These are phyloP conservation scores for Alternaria brassicicola DNA, from an alignment of 2,329 filamentous ascomycete genomes.

Conservation along the genomic window DNA sequence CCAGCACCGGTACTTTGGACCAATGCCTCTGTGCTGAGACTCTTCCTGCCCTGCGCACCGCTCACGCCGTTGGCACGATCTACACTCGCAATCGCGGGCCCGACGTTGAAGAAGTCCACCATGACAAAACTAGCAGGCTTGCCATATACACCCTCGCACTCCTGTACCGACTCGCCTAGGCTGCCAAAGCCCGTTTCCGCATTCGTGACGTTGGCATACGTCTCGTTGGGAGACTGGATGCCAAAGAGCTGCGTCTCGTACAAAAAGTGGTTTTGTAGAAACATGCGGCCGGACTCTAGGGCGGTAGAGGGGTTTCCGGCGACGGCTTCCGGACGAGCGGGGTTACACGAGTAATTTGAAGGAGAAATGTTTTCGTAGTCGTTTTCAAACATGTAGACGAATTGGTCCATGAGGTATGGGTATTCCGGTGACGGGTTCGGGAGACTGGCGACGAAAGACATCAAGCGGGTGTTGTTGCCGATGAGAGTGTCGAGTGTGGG, in stretches of 20 bases:
- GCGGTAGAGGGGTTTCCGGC: conserved; percentile 54
- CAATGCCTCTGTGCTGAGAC: conserved; percentile 26
- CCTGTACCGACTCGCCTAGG: conserved; percentile 45
- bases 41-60: conserved; percentile 31
- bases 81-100: conserved; percentile 70
- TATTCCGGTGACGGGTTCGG: conserved; percentile 42
- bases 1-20: conserved; percentile 25
- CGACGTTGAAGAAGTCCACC: conserved; percentile 80
- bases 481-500: conserved; percentile 76
- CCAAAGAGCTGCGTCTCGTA: conserved; percentile 60
- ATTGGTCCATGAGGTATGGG: conserved; percentile 69
- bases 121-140: conserved; percentile 72
- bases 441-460: conserved; percentile 69
- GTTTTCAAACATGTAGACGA: conserved; percentile 74
- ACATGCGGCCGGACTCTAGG: conserved; percentile 65
- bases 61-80: conserved; percentile 72
- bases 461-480: conserved; percentile 65
- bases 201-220: conserved; percentile 68
- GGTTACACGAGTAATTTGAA: conserved; percentile 72
- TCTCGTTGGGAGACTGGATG: conserved; percentile 51
- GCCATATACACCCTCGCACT: conserved; percentile 65
- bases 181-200: conserved; percentile 64
- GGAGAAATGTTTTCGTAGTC: conserved; percentile 67
- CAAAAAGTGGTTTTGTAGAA: conserved; percentile 82
- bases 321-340: conserved; percentile 67